Evolutionary conservation across 805 yeast species (phyloP).

Genomic region (Candida nemodendra): DNA sequence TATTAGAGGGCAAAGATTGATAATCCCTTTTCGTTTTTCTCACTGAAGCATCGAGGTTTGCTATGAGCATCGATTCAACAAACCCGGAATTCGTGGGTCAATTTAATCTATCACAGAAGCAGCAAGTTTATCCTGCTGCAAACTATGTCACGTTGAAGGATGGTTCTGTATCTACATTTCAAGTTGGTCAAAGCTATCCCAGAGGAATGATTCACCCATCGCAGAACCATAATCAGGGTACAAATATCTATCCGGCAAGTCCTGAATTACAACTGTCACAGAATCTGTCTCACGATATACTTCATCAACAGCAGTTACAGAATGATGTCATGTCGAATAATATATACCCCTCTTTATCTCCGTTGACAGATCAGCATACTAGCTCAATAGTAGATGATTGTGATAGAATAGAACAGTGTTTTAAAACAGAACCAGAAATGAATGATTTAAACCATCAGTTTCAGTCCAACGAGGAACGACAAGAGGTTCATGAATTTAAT

Average conservation of each 20-base stretch:
- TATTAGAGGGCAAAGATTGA: too few relatives aligned
- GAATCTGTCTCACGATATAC: constrained; percentile 8
- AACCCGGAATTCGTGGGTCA: constrained; percentile 13
- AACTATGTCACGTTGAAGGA: background rate
- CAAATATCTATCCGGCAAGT: too few relatives aligned
- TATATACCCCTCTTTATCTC: constrained; percentile 3
- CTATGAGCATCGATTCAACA: constrained; percentile 9
- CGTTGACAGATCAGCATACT: constrained; percentile 5
- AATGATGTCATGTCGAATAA: constrained; percentile 5
- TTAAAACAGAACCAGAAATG: constrained; percentile 2
- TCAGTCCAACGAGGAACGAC: background rate
- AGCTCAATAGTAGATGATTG: constrained; percentile 3
- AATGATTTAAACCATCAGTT: background rate
- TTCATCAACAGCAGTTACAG: constrained; percentile 17
- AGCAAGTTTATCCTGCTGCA: constrained; percentile 1
- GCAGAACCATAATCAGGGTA: too few relatives aligned
- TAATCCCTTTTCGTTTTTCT: too few relatives aligned
- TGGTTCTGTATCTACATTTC: too few relatives aligned
- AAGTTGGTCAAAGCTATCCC: too few relatives aligned
- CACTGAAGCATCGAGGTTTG: background rate
- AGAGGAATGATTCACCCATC: too few relatives aligned
- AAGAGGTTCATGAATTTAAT: background rate
- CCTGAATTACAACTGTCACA: too few relatives aligned
- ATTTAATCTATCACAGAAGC: background rate
- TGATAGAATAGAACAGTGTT: constrained; percentile 3